A percentile compares a stretch with the other conserved stretches of the same genome.
These are phyloP conservation scores for Candida nitratophila DNA, from an alignment of 805 yeast species.

Conservation along the genomic window DNA sequence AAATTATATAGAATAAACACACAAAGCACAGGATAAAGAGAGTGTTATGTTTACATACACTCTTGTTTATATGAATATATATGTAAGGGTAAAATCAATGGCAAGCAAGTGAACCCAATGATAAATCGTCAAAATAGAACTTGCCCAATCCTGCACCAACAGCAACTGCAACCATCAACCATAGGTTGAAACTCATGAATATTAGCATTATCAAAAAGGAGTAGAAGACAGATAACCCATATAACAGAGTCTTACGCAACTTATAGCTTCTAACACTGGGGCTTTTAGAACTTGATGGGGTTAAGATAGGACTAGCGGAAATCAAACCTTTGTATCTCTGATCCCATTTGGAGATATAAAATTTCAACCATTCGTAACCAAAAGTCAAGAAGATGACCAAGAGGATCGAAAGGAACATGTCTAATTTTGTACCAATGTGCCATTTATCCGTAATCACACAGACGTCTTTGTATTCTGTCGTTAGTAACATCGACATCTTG, in stretches of 20 bases:
- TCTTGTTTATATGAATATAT: too few relatives aligned
- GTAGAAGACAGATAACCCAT: constrained; percentile 35
- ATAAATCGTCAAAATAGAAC: constrained; percentile 16
- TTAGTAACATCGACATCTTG: constrained; percentile 33
- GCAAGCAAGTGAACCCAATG: constrained; percentile 18
- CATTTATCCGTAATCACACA: constrained; percentile 35
- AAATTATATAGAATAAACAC: too few relatives aligned
- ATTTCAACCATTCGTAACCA: constrained; percentile 31
- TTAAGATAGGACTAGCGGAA: constrained; percentile 1
- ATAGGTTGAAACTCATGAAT: constrained; percentile 40
- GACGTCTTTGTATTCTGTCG: constrained; percentile 35
- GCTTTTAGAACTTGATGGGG: constrained; percentile 1
- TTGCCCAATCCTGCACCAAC: constrained; percentile 35
- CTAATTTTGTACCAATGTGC: constrained; percentile 29
- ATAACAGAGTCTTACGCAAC: constrained; percentile 24
- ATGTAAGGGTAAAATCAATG: too few relatives aligned
- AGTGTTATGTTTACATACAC: too few relatives aligned
- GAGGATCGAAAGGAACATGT: constrained; percentile 26
- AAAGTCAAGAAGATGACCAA: constrained; percentile 24
- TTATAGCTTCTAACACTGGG: constrained; percentile 14
- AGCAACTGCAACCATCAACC: constrained; percentile 38
- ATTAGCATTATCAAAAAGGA: constrained; percentile 40
- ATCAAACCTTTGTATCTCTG: constrained; percentile 4
- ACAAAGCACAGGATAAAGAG: too few relatives aligned
- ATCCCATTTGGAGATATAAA: constrained; percentile 18